Evolutionary conservation across 2,329 filamentous ascomycete species (phyloP).

Genomic region (Penicillium sp.): DNA sequence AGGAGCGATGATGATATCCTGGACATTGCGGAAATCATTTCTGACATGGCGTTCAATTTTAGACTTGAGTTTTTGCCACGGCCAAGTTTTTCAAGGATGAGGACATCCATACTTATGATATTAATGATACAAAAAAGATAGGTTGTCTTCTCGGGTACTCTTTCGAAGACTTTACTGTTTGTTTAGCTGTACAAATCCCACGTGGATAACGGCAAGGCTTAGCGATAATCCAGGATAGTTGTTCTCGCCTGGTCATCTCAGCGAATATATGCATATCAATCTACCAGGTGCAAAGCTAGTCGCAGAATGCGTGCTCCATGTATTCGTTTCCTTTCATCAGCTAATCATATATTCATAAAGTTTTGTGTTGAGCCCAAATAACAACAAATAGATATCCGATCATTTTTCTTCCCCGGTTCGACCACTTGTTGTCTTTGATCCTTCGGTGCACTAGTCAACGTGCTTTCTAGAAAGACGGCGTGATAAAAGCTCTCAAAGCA

Average conservation of each 20-base stretch:
- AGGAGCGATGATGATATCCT: neutral
- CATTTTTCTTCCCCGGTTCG: neutral
- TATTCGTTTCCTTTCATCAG: neutral
- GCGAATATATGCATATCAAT: neutral
- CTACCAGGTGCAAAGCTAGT: neutral
- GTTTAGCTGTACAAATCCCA: neutral
- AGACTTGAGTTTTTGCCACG: neutral
- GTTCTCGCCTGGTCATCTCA: neutral
- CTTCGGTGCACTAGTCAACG: neutral
- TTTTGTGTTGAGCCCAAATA: neutral
- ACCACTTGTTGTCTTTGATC: neutral
- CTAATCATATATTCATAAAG: neutral
- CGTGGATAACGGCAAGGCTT: neutral
- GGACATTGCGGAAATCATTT: neutral
- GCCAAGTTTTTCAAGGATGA: neutral
- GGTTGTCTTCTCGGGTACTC: neutral
- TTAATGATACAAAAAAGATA: neutral
- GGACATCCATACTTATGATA: neutral
- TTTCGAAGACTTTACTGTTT: too few relatives aligned
- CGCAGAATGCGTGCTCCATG: neutral
- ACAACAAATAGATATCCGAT: neutral
- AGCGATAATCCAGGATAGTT: too few relatives aligned
- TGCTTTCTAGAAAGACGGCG: slow-evolving; percentile 19
- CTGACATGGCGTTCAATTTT: neutral
- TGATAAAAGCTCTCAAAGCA: slow-evolving; percentile 45